phyloP scores from a whole-genome alignment of 345 rosid genomes.

The Linum trigynum region DNA sequence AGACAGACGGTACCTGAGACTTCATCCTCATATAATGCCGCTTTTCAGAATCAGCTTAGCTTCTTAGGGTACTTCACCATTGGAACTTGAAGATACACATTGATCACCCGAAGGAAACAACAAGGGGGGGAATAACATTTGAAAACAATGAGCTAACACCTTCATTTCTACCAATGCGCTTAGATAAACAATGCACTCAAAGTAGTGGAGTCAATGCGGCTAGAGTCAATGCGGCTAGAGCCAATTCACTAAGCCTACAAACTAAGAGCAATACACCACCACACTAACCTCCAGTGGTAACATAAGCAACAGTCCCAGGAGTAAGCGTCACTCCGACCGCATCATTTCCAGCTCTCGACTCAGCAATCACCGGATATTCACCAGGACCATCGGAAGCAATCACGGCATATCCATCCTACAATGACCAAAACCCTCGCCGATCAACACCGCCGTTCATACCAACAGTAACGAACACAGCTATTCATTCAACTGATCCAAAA shows the following conservation, averaged over 20 bases:
- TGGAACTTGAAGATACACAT: neutral
- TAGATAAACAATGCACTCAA: too few species aligned
- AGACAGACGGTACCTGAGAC: neutral
- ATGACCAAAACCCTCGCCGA: neutral
- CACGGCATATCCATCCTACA: conserved; percentile 95
- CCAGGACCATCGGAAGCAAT: conserved; percentile 94
- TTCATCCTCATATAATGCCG: neutral
- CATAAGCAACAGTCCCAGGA: conserved; percentile 94
- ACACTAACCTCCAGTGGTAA: conserved; percentile 84
- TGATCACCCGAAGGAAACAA: neutral
- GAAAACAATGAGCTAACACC: too few species aligned
- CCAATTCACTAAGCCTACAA: neutral
- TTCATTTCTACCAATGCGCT: too few species aligned
- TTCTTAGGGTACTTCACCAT: neutral
- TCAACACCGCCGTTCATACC: neutral
- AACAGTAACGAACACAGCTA: too few species aligned
- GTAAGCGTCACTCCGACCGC: conserved; percentile 67
- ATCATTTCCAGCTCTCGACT: conserved; percentile 96
- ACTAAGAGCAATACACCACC: neutral
- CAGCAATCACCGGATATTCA: conserved; percentile 72
- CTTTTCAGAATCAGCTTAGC: neutral
- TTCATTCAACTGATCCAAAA: neutral
- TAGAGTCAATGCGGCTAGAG: neutral
- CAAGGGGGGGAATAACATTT: too few species aligned
- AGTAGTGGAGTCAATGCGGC: too few species aligned